Conservation (phyloP, 331 rosid genomes). For the Phaseolus coccineus region DNA sequence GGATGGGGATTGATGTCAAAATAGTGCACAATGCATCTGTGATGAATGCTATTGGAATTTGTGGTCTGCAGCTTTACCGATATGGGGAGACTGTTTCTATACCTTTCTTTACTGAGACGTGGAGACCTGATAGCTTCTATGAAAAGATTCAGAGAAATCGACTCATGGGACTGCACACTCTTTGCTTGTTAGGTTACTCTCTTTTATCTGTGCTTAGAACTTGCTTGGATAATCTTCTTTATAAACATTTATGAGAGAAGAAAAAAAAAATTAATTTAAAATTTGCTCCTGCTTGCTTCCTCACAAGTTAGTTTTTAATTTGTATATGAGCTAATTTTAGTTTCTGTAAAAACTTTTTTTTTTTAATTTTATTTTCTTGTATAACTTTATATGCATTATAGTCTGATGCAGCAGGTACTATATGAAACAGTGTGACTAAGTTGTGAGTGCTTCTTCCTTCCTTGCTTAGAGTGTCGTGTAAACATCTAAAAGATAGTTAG, state of each 20-base stretch:
- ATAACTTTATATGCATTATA: not conserved
- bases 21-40: constrained; percentile 87
- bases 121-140: constrained; percentile 95
- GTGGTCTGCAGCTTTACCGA: constrained; percentile 89
- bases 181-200: constrained; percentile 82
- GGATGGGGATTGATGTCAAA: constrained; percentile 72
- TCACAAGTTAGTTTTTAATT: too few relatives aligned
- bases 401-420: constrained; percentile 1
- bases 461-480: not conserved
- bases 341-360: too few relatives aligned
- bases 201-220: not conserved
- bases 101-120: constrained; percentile 81
- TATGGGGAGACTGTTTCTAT: constrained; percentile 89
- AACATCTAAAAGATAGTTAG: not conserved
- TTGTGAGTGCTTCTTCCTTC: not conserved
- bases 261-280: too few relatives aligned
- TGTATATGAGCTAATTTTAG: too few relatives aligned
- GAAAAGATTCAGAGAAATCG: constrained; percentile 81
- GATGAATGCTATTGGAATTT: constrained; percentile 89
- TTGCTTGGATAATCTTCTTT: not conserved
- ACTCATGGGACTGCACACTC: constrained; percentile 81
- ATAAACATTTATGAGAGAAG: too few relatives aligned
- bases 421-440: not conserved
- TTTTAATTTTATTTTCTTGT: too few relatives aligned
- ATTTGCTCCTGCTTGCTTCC: too few relatives aligned